Evolutionary conservation across 495 filamentous ascomycete genomes (phyloP).

Genomic region (Neurospora pannonica): DNA sequence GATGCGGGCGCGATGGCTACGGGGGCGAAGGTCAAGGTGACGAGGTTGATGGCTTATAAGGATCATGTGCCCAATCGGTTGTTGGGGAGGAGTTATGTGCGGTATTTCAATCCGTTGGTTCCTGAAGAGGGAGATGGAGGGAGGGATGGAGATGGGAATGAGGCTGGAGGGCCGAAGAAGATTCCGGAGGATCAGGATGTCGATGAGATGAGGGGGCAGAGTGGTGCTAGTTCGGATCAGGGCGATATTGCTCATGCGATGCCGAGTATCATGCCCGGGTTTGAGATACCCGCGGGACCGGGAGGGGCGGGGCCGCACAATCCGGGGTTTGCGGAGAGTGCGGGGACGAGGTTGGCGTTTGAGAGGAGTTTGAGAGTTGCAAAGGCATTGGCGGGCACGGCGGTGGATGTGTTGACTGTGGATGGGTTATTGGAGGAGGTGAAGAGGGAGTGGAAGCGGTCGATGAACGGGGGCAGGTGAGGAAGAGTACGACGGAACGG

Average conservation of each 20-base stretch:
- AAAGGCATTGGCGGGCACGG: constrained; percentile 46
- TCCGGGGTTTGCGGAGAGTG: constrained; percentile 47
- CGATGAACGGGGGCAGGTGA: not conserved
- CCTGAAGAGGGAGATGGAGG: not conserved
- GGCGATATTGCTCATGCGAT: constrained; percentile 57
- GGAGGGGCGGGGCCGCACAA: constrained; percentile 47
- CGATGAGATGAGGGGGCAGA: constrained; percentile 40
- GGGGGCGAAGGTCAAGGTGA: constrained; percentile 44
- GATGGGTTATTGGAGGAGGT: constrained; percentile 34
- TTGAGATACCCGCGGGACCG: constrained; percentile 39
- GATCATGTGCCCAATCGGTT: constrained; percentile 53
- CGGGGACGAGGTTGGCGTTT: constrained; percentile 46
- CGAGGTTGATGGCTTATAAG: constrained; percentile 39
- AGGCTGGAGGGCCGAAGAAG: not conserved
- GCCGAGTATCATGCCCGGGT: constrained; percentile 51
- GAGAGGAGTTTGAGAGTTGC: constrained; percentile 41
- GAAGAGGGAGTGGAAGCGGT: constrained; percentile 19
- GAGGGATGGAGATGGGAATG: not conserved
- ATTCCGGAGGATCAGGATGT: constrained; percentile 38
- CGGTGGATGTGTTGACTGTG: constrained; percentile 42
- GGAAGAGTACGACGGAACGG: not conserved
- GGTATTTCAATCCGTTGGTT: constrained; percentile 36
- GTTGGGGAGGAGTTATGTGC: constrained; percentile 42
- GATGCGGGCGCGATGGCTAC: constrained; percentile 52
- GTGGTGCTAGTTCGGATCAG: constrained; percentile 49